Evolutionary conservation across 2,329 filamentous ascomycete species (phyloP).

Genomic region (Ophiostoma sp.): DNA sequence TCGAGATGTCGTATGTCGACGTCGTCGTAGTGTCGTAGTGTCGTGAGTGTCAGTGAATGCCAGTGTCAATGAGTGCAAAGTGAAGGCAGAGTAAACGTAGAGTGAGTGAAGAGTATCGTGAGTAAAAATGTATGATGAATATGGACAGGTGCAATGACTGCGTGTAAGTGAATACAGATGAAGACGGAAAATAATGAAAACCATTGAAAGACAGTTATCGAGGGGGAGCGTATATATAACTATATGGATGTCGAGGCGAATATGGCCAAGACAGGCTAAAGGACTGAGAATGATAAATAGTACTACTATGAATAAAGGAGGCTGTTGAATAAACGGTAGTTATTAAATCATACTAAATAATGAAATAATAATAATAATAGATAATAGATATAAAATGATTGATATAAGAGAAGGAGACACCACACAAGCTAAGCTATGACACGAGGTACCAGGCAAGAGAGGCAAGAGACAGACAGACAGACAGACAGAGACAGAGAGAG

Average conservation of each 20-base stretch:
- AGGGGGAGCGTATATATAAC: conserved; percentile 1
- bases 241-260: not conserved
- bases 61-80: not conserved
- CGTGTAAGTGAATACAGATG: not conserved
- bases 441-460: not conserved
- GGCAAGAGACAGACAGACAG: not conserved
- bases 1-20: no score
- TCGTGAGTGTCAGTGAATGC: not conserved
- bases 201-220: not conserved
- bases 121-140: no score
- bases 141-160: not conserved
- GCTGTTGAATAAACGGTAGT: not conserved
- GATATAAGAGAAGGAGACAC: not conserved
- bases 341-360: not conserved
- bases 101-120: not conserved
- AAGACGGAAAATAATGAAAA: not conserved
- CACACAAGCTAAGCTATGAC: not conserved
- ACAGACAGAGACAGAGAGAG: not conserved
- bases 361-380: not conserved
- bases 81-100: not conserved
- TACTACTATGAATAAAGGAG: not conserved
- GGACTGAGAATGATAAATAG: not conserved
- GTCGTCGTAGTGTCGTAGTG: not conserved
- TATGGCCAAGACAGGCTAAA: not conserved
- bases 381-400: not conserved